Evolutionary conservation across 495 filamentous ascomycete species (phyloP).

Genomic region (Penicillium verhagenii): DNA sequence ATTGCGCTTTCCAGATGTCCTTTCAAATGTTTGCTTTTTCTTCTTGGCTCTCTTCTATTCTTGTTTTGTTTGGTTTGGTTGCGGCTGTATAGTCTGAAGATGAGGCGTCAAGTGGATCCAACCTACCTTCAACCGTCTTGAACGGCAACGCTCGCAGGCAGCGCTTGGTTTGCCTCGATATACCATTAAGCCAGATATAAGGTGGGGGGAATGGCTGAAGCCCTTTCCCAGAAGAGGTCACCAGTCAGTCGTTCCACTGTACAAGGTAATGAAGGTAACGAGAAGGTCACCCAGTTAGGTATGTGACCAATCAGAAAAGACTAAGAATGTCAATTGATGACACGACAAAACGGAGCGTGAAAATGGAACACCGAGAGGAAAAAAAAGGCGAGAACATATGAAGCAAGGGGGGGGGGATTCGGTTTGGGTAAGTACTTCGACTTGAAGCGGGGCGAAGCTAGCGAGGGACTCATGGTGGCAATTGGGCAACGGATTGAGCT

Average conservation of each 20-base stretch:
- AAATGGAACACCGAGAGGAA: no score
- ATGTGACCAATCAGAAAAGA: not conserved
- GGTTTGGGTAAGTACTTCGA: slow-evolving; percentile 1
- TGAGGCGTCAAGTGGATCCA: not conserved
- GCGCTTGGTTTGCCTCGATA: slow-evolving; percentile 24
- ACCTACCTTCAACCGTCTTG: slow-evolving; percentile 23
- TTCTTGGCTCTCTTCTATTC: no score
- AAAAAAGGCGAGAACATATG: not conserved
- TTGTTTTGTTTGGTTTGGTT: no score
- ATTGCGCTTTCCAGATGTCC: no score
- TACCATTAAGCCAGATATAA: slow-evolving; percentile 13
- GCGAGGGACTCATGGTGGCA: not conserved
- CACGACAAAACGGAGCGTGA: no score
- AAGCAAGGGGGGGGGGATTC: not conserved
- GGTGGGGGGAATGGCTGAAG: not conserved
- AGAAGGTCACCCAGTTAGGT: not conserved
- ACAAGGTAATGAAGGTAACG: no score
- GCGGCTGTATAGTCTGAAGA: not conserved
- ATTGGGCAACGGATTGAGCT: not conserved
- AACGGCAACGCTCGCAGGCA: slow-evolving; percentile 21
- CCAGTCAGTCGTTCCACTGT: not conserved
- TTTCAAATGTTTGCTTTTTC: no score
- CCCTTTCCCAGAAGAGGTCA: not conserved
- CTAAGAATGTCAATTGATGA: not conserved
- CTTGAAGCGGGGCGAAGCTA: not conserved